These are phyloP conservation scores for Sextonia rubra DNA, from an alignment of 164 flowering plant genomes.

Conservation along the genomic window DNA sequence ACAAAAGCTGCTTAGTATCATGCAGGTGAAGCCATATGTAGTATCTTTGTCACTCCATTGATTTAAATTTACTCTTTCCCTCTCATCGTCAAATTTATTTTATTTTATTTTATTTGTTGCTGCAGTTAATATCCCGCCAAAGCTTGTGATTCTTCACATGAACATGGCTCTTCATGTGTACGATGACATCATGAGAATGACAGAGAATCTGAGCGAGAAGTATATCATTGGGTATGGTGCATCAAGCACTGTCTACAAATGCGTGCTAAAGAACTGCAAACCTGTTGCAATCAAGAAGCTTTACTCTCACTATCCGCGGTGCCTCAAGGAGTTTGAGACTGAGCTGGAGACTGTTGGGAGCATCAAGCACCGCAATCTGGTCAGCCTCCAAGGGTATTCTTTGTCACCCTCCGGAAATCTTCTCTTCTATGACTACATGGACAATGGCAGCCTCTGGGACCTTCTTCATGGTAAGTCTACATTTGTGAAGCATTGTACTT, in stretches of 20 bases:
- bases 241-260: slow-evolving; percentile 95
- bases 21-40: too few relatives aligned
- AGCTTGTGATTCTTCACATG: slow-evolving; percentile 95
- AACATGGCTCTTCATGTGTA: slow-evolving; percentile 97
- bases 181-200: slow-evolving; percentile 99
- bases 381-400: slow-evolving; percentile 91
- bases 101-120: not conserved
- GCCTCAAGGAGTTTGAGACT: slow-evolving; percentile 87
- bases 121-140: slow-evolving; percentile 73
- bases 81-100: not conserved
- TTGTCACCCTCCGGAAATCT: slow-evolving; percentile 82
- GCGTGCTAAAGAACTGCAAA: slow-evolving; percentile 85
- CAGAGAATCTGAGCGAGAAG: slow-evolving; percentile 92
- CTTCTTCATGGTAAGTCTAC: slow-evolving; percentile 72
- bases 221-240: slow-evolving; percentile 95
- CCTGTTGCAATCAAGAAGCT: slow-evolving; percentile 94
- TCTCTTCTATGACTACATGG: slow-evolving; percentile 97
- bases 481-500: not conserved
- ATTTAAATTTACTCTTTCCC: not conserved
- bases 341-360: slow-evolving; percentile 91
- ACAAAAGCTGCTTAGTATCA: too few relatives aligned
- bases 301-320: slow-evolving; percentile 74
- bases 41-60: too few relatives aligned
- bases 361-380: slow-evolving; percentile 94
- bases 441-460: slow-evolving; percentile 99